phyloP scores from a whole-genome alignment of 2,329 filamentous ascomycete genomes.

The Truncatella angustata region DNA sequence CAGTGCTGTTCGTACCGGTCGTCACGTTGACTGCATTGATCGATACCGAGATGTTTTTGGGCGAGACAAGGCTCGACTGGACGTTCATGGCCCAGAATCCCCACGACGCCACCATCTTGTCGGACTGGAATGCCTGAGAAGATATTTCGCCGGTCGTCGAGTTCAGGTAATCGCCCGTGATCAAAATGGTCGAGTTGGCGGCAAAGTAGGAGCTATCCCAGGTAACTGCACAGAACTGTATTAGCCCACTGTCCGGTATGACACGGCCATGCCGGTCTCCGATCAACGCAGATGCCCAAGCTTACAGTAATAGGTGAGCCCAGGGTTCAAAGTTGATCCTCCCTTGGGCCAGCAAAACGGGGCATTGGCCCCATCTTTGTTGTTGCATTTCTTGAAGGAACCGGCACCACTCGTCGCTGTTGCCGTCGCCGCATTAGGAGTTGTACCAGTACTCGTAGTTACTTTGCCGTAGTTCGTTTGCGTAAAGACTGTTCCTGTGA shows the following conservation, averaged over 20 bases:
- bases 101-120: conserved; percentile 36
- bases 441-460: conserved; percentile 38
- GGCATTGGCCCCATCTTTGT: conserved; percentile 42
- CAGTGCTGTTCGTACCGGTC: conserved; percentile 23
- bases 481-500: conserved; percentile 36
- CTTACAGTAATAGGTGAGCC: conserved; percentile 45
- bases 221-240: conserved; percentile 33
- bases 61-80: conserved; percentile 33
- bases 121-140: conserved; percentile 34
- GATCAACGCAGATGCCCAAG: conserved; percentile 27
- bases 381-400: conserved; percentile 49
- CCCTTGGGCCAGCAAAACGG: conserved; percentile 51
- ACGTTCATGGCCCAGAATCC: conserved; percentile 50
- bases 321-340: conserved; percentile 42
- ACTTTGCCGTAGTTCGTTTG: conserved; percentile 27
- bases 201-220: conserved; percentile 55
- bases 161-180: conserved; percentile 29
- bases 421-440: conserved; percentile 43
- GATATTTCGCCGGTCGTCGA: conserved; percentile 28
- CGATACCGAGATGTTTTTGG: conserved; percentile 48
- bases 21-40: conserved; percentile 38
- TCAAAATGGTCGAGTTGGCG: conserved; percentile 35
- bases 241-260: background rate
- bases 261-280: background rate
- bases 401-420: conserved; percentile 43